Percentiles rank a stretch among this genome's conserved stretches.
phyloP scores from a whole-genome alignment of 2,329 filamentous ascomycete genomes.

The Aureobasidium sp. region DNA sequence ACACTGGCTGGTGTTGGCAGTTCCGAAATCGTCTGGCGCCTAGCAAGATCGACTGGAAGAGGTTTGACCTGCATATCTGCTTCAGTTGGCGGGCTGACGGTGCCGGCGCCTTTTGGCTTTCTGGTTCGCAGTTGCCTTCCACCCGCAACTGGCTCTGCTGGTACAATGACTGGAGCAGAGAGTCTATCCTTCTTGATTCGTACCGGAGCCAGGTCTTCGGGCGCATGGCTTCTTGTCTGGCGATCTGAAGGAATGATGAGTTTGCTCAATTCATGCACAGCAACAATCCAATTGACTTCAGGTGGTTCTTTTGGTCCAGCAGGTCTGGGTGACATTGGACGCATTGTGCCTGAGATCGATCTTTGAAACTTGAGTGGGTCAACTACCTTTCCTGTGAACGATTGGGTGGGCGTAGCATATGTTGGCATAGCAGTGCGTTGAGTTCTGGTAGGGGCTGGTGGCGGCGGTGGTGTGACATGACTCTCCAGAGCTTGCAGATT shows the following conservation, averaged over 20 bases:
- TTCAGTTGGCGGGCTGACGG: conserved; percentile 21
- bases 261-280: conserved; percentile 74
- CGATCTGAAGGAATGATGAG: conserved; percentile 69
- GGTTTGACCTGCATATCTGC: background rate
- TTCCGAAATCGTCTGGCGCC: conserved; percentile 15
- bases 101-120: conserved; percentile 45
- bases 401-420: conserved; percentile 80
- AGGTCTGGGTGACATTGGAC: conserved; percentile 28
- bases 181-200: conserved; percentile 56
- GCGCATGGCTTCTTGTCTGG: conserved; percentile 64
- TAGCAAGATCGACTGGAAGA: background rate
- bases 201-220: conserved; percentile 62
- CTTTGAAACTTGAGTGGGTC: conserved; percentile 57
- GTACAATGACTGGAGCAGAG: conserved; percentile 31
- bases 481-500: conserved; percentile 63
- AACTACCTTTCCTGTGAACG: conserved; percentile 72
- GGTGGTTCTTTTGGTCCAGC: conserved; percentile 60
- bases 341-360: conserved; percentile 49
- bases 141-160: conserved; percentile 43
- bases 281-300: conserved; percentile 75
- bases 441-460: conserved; percentile 44
- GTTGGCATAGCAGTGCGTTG: conserved; percentile 54
- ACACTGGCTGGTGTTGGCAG: background rate
- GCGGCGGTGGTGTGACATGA: conserved; percentile 43
- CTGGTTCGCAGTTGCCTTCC: conserved; percentile 68